Base-by-base conservation (phyloP, 2,329 filamentous ascomycete species). In the Amauroascus verrucosus region DNA sequence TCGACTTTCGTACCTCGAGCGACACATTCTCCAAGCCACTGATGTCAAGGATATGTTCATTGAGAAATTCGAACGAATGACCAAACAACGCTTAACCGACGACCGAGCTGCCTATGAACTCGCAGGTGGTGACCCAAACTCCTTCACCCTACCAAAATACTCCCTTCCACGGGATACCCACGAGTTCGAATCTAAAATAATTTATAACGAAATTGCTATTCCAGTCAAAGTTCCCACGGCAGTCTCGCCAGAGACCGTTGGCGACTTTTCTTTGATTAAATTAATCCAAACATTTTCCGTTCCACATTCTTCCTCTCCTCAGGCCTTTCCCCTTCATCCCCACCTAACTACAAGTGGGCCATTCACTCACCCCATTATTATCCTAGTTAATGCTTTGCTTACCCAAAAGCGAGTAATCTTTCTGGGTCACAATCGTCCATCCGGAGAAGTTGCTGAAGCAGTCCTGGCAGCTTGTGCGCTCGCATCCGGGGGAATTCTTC, bases 341-440 rank as follows among this genome's bases (percentile, higher is more conserved):
- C 93, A 98, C 68, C 79, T 98, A 14, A 98, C 93, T 1, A 97
- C 91, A 3, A 90, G 86, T 64, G 93, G 93, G 2, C 78, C 86
- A 13, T 84, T 80, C 60, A 98, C 93, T 0, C 93, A 98, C 67
- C 93, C 93, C 0, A 88, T 98, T 59, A 90, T 97, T 57, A 87
- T 98, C 6, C 80, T 98, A 22, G 83, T 93, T 62, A 98, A 98
- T 65, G 93, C 89, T 0, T 82, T 98, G 58, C 76, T 98, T 51
- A 98, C 93, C 0, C 91, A 98, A 66, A 98, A 98, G 72, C 83
- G 93, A 51, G 82, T 98, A 63, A 90, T 98, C 56, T 98, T 98
- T 67, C 76, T 98, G 6, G 93, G 93, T 2, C 86, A 98, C 73
- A 95, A 95, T 64, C 84, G 91, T 68, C 91, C 93, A 0, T 96